Percentiles rank a stretch among this genome's conserved stretches.
Conservation (phyloP, 345 rosid species). For the Streptanthus diversifolius region DNA sequence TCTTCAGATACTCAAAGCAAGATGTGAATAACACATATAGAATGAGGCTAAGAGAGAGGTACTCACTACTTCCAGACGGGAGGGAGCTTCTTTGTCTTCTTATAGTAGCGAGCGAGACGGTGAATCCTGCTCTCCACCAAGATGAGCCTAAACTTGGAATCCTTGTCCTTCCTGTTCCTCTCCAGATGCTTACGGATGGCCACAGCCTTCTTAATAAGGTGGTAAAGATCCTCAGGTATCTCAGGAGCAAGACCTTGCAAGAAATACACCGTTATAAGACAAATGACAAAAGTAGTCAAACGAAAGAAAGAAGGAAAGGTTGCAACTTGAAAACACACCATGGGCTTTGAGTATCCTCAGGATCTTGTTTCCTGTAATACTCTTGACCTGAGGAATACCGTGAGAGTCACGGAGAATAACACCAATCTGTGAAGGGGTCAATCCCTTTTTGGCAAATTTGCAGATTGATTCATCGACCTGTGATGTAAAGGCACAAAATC, state of each 20-base stretch:
- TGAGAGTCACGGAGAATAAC: slow-evolving; percentile 71
- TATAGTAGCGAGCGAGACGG: slow-evolving; percentile 70
- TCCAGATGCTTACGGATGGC: slow-evolving; percentile 70
- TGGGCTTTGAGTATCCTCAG: slow-evolving; percentile 60
- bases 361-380: slow-evolving; percentile 64
- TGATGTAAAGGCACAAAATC: not conserved
- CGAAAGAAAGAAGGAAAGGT: not conserved
- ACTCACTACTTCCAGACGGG: slow-evolving; percentile 77
- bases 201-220: slow-evolving; percentile 73
- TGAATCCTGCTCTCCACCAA: slow-evolving; percentile 77
- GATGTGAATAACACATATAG: not conserved
- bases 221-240: slow-evolving; percentile 68
- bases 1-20: not conserved
- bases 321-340: slow-evolving; percentile 25
- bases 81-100: slow-evolving; percentile 80
- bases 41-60: not conserved
- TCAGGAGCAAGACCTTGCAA: slow-evolving; percentile 59
- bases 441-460: slow-evolving; percentile 65
- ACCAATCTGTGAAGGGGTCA: slow-evolving; percentile 73
- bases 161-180: slow-evolving; percentile 76
- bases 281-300: not conserved
- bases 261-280: not conserved
- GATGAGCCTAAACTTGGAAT: slow-evolving; percentile 66
- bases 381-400: slow-evolving; percentile 62
- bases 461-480: slow-evolving; percentile 63